Evolutionary conservation across 371 early-diverging fungal genomes (phyloP).

Genomic region (Capillidium heterosporum): DNA sequence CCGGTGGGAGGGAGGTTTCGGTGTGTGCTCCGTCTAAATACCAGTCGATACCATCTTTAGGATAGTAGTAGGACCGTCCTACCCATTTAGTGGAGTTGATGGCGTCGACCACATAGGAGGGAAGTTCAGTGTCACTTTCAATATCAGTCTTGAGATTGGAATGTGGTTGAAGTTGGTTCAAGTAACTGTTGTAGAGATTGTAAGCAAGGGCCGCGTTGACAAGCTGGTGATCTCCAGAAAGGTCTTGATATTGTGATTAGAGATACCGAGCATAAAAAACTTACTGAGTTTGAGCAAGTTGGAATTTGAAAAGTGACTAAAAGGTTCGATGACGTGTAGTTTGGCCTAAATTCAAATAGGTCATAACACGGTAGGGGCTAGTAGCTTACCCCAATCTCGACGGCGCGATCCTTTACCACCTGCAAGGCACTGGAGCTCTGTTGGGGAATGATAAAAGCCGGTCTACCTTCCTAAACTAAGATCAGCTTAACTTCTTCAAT

Average conservation of each 20-base stretch:
- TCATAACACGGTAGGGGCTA: background rate
- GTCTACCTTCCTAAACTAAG: conserved; percentile 24
- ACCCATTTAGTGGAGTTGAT: conserved; percentile 61
- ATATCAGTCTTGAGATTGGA: conserved; percentile 12
- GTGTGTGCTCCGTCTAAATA: conserved; percentile 93
- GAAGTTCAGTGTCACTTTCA: conserved; percentile 13
- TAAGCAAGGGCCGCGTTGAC: conserved; percentile 68
- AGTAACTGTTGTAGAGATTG: conserved; percentile 42
- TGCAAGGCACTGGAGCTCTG: conserved; percentile 50
- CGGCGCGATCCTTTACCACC: conserved; percentile 47
- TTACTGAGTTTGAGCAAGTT: background rate
- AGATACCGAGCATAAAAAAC: background rate
- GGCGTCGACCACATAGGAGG: conserved; percentile 31
- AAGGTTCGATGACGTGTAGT: conserved; percentile 1
- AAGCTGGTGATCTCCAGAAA: conserved; percentile 70
- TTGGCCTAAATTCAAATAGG: conserved; percentile 13
- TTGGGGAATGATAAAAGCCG: conserved; percentile 37
- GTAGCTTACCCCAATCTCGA: conserved; percentile 32
- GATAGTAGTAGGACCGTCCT: conserved; percentile 41
- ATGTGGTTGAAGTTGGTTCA: conserved; percentile 11
- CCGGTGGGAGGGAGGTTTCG: conserved; percentile 51
- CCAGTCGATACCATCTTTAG: conserved; percentile 26
- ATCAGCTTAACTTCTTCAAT: background rate
- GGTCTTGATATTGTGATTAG: conserved; percentile 20
- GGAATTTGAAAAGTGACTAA: conserved; percentile 1